Percentiles rank a stretch among this genome's conserved stretches.
phyloP scores from a whole-genome alignment of 2,329 filamentous ascomycete genomes.

The Penicillium sumatraense region DNA sequence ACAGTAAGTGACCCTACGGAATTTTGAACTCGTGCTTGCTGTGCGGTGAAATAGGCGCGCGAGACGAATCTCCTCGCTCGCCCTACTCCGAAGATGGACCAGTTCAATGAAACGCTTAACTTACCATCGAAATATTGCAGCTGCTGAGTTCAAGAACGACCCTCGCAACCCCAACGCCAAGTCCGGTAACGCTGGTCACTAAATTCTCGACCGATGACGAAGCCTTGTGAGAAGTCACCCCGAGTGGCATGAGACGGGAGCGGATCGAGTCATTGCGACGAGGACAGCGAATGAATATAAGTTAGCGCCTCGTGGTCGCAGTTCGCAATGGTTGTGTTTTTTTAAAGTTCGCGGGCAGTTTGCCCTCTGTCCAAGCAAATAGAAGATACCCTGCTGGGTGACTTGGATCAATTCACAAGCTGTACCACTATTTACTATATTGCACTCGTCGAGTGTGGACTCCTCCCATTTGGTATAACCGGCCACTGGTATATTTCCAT shows the following conservation, averaged over 20 bases:
- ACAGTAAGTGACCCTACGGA: conserved; percentile 64
- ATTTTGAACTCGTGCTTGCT: neutral
- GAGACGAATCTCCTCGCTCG: neutral
- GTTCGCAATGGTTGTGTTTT: conserved; percentile 27
- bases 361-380: conserved; percentile 45
- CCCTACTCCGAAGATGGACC: conserved; percentile 5
- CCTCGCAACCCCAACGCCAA: conserved; percentile 71
- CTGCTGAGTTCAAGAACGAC: conserved; percentile 96
- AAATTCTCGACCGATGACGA: conserved; percentile 27
- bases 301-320: conserved; percentile 23
- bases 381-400: conserved; percentile 39
- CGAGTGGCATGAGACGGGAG: conserved; percentile 16
- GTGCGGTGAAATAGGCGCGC: neutral
- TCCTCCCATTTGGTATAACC: neutral
- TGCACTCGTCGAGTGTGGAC: neutral
- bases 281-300: conserved; percentile 22
- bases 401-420: conserved; percentile 44
- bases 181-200: conserved; percentile 39
- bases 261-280: conserved; percentile 17
- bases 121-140: conserved; percentile 53
- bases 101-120: conserved; percentile 12
- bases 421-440: conserved; percentile 42
- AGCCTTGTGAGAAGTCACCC: conserved; percentile 22
- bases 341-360: conserved; percentile 34
- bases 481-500: too few relatives aligned